phyloP scores from a whole-genome alignment of 257 asterid species.

The Asclepias syriaca region DNA sequence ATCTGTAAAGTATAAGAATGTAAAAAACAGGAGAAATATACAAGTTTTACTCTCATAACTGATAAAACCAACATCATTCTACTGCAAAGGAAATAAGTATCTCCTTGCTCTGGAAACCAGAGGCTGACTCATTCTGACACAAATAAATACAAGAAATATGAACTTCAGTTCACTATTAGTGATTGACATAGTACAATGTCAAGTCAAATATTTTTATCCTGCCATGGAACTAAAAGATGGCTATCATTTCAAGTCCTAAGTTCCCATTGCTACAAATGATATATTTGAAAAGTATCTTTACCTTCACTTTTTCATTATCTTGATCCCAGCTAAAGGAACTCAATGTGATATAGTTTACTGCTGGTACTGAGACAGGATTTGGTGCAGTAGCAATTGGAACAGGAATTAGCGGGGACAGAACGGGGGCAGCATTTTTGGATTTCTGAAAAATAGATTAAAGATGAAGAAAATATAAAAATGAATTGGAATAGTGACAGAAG shows the following conservation, averaged over 20 bases:
- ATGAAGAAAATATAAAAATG: not conserved
- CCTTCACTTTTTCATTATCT: conserved; percentile 77
- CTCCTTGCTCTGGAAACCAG: not conserved
- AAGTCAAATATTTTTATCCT: not conserved
- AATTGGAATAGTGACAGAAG: not conserved
- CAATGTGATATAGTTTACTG: conserved; percentile 45
- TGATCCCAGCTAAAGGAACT: conserved; percentile 95
- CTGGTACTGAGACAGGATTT: conserved; percentile 28
- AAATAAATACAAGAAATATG: not conserved
- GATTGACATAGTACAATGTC: not conserved
- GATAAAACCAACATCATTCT: not conserved
- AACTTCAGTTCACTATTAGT: not conserved
- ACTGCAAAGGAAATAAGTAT: not conserved
- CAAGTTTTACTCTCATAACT: not conserved
- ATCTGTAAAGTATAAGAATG: conserved; percentile 36
- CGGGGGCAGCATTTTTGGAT: conserved; percentile 33
- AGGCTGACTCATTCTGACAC: not conserved
- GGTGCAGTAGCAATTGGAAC: conserved; percentile 33
- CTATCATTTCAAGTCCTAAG: not conserved
- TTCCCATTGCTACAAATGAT: not conserved
- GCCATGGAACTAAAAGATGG: not conserved
- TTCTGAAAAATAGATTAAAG: conserved; percentile 29
- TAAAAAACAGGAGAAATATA: not conserved
- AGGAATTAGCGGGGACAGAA: conserved; percentile 23
- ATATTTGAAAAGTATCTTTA: conserved; percentile 10